Base-by-base conservation (phyloP, 352 stramenopile genomes). In the Pythium phragmitis region DNA sequence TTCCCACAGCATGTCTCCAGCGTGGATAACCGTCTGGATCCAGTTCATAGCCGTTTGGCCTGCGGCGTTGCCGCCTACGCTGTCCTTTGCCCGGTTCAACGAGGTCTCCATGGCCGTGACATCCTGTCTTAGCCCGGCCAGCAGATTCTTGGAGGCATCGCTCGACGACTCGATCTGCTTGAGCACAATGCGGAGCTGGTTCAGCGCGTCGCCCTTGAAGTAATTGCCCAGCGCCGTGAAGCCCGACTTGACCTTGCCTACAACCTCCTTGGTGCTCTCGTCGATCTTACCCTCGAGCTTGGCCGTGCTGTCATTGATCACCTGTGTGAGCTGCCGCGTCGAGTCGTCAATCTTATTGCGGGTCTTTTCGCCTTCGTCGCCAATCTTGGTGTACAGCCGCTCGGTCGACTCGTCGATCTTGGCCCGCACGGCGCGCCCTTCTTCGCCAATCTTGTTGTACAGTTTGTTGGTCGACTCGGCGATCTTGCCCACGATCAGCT, bases 181-280 rank as follows among this genome's bases (percentile, higher is more conserved):
- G 8, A 49, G 52, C 11, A 59, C 12, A 7, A 12, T 47, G 7
- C n/a, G 28, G 12, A 59, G 52, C 13, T n/a, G 16, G 4, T 19
- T 19, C 36, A 36, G 9, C 2, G 52, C 23, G 13, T 59, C 39
- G 37, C n/a, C 23, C 52, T 59, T 59, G 52, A 39, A 59, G 36
- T 48, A 59, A n/a, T 59, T 23, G 6, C n/a, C 52, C 17, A 59
- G 36, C 1, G 52, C 52, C 34, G 34, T 59, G 19, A 59, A 59
- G 21, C 52, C 52, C 7, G 52, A n/a, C 19, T 49, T 47, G 0
- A 60, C 80, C 37, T 60, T 70, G 43, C 60, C 80, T 12, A 79
- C 75, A 7, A 82, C 75, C 56, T 68, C 68, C 0, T 47, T 69
- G 0, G 71, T 79, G 39, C 58, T 81, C 0, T 70, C 59, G 81